Percentiles rank a stretch among this genome's conserved stretches.
Conservation (phyloP, 2,329 filamentous ascomycete genomes). For the Thelonectria blattea region DNA sequence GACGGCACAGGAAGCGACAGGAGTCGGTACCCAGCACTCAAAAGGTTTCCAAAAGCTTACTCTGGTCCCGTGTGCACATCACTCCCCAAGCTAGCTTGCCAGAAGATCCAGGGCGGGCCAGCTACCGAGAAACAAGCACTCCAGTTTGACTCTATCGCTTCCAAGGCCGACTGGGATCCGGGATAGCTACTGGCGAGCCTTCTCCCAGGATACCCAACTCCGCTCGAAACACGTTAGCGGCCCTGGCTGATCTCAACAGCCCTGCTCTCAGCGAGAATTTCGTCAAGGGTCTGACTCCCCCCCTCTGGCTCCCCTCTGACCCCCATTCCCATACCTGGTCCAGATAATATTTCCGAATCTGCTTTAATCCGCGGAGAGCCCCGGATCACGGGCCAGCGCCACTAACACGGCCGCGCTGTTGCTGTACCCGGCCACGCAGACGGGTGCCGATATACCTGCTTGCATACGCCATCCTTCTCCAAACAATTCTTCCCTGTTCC, state of each 20-base stretch:
- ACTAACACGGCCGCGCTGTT: constrained; percentile 42
- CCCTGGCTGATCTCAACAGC: constrained; percentile 49
- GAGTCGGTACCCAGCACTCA: constrained; percentile 29
- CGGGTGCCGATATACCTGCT: constrained; percentile 42
- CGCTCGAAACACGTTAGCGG: constrained; percentile 51
- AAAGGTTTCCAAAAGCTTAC: constrained; percentile 27
- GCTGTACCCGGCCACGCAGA: constrained; percentile 41
- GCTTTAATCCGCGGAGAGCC: constrained; percentile 54
- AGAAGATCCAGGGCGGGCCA: constrained; percentile 23
- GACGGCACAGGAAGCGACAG: constrained; percentile 34
- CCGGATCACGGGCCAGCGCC: constrained; percentile 48
- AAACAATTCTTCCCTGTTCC: constrained; percentile 35
- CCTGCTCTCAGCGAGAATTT: constrained; percentile 42
- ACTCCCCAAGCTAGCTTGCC: constrained; percentile 24
- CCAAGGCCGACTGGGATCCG: constrained; percentile 32
- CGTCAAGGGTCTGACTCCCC: constrained; percentile 47
- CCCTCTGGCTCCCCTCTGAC: constrained; percentile 29
- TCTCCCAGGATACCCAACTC: constrained; percentile 44
- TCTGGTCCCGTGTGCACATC: constrained; percentile 30
- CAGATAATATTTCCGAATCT: constrained; percentile 58
- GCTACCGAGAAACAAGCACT: constrained; percentile 35
- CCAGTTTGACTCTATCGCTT: constrained; percentile 26
- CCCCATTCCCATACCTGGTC: constrained; percentile 49
- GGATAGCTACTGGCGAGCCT: constrained; percentile 36
- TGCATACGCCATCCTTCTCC: constrained; percentile 37